phyloP scores from a whole-genome alignment of 1,284 basidiomycete genomes.

The Bjerkandera adusta region DNA sequence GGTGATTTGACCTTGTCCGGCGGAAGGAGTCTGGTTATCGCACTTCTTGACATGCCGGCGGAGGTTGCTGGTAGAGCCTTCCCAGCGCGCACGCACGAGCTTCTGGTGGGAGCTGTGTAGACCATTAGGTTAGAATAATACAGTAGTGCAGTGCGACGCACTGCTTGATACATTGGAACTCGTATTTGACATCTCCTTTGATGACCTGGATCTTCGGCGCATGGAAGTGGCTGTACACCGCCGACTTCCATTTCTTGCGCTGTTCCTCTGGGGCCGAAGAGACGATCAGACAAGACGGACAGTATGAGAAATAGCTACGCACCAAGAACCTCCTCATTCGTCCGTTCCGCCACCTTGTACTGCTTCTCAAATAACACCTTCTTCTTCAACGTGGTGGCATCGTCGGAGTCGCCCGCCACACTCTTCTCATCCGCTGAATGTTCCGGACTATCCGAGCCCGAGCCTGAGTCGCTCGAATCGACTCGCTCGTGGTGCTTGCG shows the following conservation, averaged over 20 bases:
- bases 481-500: too few relatives aligned
- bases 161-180: background rate
- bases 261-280: background rate
- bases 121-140: background rate
- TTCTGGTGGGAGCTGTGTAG: background rate
- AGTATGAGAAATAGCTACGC: background rate
- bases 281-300: background rate
- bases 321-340: slow-evolving; percentile 4
- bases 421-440: too few relatives aligned
- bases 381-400: too few relatives aligned
- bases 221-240: slow-evolving; percentile 5
- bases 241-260: background rate
- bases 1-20: background rate
- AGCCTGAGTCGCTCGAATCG: too few relatives aligned
- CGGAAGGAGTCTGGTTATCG: background rate
- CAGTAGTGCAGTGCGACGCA: background rate
- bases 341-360: background rate
- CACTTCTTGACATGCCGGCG: slow-evolving; percentile 8
- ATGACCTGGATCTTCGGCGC: background rate
- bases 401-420: too few relatives aligned
- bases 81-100: slow-evolving; percentile 2
- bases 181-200: background rate
- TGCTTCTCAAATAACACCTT: background rate
- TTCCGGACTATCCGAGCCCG: too few relatives aligned
- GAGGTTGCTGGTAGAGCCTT: slow-evolving; percentile 16